Base-by-base conservation (phyloP, 768 basidiomycete genomes). In the Mrakia frigida region DNA sequence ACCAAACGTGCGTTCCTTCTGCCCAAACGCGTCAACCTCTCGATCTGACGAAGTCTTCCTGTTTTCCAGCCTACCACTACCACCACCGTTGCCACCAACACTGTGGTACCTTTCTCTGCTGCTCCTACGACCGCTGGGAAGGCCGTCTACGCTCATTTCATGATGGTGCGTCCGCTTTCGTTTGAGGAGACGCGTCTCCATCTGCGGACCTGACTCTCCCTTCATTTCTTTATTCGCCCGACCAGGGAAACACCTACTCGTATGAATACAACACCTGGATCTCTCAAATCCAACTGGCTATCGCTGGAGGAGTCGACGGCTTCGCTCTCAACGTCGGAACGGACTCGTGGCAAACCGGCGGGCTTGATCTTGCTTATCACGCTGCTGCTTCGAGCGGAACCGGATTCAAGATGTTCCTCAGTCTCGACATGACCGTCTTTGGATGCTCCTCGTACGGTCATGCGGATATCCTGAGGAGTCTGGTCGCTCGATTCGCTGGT, bases 291-390 rank as follows among this genome's bases (percentile, higher is more conserved):
- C 35, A 78, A 5, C 86, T 88, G 21, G 91, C 91, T 0, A 83
- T 87, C 75, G 81, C 85, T 7, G 86, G 85, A 74, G 89, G 89
- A 18, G 87, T 91, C 21, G 79, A 79, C 69, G 82, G 80, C 0
- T 82, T 82, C 70, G 78, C 89, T 0, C 85, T 92, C 74, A 92
- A 92, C 80, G 85, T 90, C 60, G 91, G 91, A 31, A 80, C 79
- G 0, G 89, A 91, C 79, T 78, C 82, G 56, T 92, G 90, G 89
- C 87, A 91, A 79, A 84, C 86, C 43, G 84, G 83, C 60, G 87
- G 88, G 69, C 87, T 92, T 11, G 85, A 86, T 53, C 86, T 88
- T 75, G 91, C 91, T 85, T 92, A 83, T 82, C 86, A 85, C n/a
- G 67, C 70, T 37, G 39, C 80, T 13, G 46, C 46, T 21, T 50